Evolutionary conservation across 2,329 filamentous ascomycete species (phyloP).

Genomic region (Thielaviopsis cerberus): DNA sequence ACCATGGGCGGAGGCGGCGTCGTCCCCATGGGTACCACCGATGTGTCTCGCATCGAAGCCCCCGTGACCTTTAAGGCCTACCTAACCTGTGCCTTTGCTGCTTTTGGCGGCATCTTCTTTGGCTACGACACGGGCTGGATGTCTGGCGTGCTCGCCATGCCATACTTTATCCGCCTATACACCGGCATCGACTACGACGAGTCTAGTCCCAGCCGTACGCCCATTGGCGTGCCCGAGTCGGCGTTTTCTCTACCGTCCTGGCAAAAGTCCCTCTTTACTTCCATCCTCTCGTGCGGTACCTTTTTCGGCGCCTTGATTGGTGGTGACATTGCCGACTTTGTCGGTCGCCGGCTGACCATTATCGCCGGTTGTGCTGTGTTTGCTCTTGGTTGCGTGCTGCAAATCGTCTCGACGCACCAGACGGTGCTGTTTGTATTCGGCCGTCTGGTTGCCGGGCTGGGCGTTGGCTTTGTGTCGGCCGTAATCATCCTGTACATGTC

Average conservation of each 20-base stretch:
- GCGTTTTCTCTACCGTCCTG: slow-evolving; percentile 13
- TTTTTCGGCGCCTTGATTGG: slow-evolving; percentile 65
- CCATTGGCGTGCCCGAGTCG: slow-evolving; percentile 19
- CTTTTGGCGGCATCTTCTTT: slow-evolving; percentile 58
- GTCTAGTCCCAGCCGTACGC: slow-evolving; percentile 27
- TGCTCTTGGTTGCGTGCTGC: slow-evolving; percentile 46
- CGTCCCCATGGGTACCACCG: slow-evolving; percentile 20
- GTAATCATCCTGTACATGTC: slow-evolving; percentile 78
- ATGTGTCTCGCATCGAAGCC: slow-evolving; percentile 44
- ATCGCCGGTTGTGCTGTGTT: slow-evolving; percentile 56
- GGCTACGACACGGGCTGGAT: slow-evolving; percentile 66
- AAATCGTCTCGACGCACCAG: slow-evolving; percentile 33
- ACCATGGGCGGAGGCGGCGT: slow-evolving; percentile 10
- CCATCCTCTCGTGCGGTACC: slow-evolving; percentile 58
- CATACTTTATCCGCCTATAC: slow-evolving; percentile 30
- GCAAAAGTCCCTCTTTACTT: slow-evolving; percentile 43
- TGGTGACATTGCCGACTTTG: slow-evolving; percentile 57
- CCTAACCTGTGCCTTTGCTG: slow-evolving; percentile 49
- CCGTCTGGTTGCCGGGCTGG: slow-evolving; percentile 56
- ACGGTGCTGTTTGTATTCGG: slow-evolving; percentile 47
- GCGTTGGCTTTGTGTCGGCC: slow-evolving; percentile 65
- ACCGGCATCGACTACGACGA: slow-evolving; percentile 16
- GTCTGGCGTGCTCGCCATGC: slow-evolving; percentile 40
- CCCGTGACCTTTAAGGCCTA: slow-evolving; percentile 52
- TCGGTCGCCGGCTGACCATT: slow-evolving; percentile 55